These are phyloP conservation scores for Micromonas pusilla DNA, from an alignment of 139 green algal species.

Conservation along the genomic window DNA sequence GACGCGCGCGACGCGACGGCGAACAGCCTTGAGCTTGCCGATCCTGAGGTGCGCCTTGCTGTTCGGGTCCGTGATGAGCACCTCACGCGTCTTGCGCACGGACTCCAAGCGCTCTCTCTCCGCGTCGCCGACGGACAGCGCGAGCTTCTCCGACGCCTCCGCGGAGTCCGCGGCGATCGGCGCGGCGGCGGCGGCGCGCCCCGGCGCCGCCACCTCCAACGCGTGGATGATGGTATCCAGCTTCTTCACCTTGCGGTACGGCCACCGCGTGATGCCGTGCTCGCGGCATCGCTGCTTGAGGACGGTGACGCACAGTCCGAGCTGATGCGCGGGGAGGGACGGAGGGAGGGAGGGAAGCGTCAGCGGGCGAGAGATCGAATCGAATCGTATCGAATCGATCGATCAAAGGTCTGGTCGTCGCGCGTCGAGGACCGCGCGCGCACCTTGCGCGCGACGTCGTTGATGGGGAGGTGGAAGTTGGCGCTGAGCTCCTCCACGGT, in stretches of 20 bases:
- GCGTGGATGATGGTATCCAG: slow-evolving; percentile 34
- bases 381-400: background rate
- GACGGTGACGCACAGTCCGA: slow-evolving; percentile 48
- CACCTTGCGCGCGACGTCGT: slow-evolving; percentile 42
- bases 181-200: background rate
- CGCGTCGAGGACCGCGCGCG: background rate
- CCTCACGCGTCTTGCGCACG: slow-evolving; percentile 26
- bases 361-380: too few relatives aligned
- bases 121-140: background rate
- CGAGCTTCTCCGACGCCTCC: too few relatives aligned
- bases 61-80: slow-evolving; percentile 31
- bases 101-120: background rate
- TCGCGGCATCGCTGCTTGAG: slow-evolving; percentile 42
- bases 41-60: slow-evolving; percentile 20
- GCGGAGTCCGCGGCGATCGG: too few relatives aligned
- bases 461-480: slow-evolving; percentile 49
- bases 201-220: background rate
- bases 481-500: slow-evolving; percentile 21
- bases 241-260: slow-evolving; percentile 42
- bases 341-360: too few relatives aligned
- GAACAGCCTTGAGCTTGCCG: slow-evolving; percentile 10
- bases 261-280: slow-evolving; percentile 44
- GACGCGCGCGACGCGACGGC: too few relatives aligned
- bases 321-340: slow-evolving; percentile 23
- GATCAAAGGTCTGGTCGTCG: background rate